phyloP scores from a whole-genome alignment of 129 eudicot genomes.

The Dittrichia graveolens region DNA sequence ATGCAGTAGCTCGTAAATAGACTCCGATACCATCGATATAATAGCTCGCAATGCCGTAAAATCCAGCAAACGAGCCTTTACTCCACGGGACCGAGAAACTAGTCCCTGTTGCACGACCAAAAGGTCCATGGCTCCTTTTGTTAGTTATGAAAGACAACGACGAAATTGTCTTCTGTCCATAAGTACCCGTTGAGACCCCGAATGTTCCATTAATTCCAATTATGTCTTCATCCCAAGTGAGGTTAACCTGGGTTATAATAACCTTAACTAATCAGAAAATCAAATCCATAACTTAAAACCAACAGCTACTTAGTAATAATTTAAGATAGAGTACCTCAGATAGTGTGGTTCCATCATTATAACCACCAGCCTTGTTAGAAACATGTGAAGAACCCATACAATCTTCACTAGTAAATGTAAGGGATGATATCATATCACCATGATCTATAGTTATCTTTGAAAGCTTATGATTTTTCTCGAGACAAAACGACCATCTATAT shows the following conservation, averaged over 20 bases:
- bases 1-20: conserved; percentile 20
- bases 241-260: conserved; percentile 14
- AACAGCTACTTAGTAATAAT: too few species aligned
- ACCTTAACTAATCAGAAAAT: too few species aligned
- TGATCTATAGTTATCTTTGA: conserved; percentile 27
- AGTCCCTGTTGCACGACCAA: conserved; percentile 21
- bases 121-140: conserved; percentile 32
- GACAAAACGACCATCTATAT: conserved; percentile 29
- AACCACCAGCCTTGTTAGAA: conserved; percentile 33
- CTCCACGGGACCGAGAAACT: conserved; percentile 21
- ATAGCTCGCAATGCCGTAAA: conserved; percentile 26
- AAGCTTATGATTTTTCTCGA: conserved; percentile 12
- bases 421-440: conserved; percentile 30
- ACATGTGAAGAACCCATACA: conserved; percentile 25
- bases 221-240: conserved; percentile 19
- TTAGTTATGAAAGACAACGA: conserved; percentile 20
- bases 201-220: conserved; percentile 28
- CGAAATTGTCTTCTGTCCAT: conserved; percentile 8
- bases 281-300: too few species aligned
- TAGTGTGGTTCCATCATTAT: conserved; percentile 20
- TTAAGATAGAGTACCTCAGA: conserved; percentile 16
- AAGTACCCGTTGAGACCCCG: conserved; percentile 13
- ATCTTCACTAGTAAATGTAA: conserved; percentile 32
- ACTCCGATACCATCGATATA: conserved; percentile 24
- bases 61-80: conserved; percentile 28